Evolutionary conservation across 129 eudicot genomes (phyloP).

Genomic region (Ambrosia trifida): DNA sequence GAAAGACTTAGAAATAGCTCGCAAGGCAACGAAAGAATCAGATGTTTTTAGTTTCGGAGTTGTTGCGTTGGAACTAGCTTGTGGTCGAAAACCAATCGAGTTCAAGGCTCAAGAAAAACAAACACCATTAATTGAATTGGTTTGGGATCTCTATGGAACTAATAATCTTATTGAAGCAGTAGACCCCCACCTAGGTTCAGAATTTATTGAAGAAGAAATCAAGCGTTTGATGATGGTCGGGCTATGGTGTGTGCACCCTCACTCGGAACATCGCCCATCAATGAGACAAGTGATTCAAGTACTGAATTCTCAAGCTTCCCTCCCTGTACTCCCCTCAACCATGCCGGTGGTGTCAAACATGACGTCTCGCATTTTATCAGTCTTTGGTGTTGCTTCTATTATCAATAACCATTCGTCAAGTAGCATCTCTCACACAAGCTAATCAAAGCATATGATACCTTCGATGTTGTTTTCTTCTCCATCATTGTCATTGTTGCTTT

Average conservation of each 20-base stretch:
- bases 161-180: conserved; percentile 41
- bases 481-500: not conserved
- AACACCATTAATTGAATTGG: conserved; percentile 32
- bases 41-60: conserved; percentile 57
- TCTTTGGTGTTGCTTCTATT: conserved; percentile 8
- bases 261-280: conserved; percentile 34
- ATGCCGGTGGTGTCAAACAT: conserved; percentile 35
- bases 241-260: conserved; percentile 62
- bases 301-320: conserved; percentile 36
- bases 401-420: conserved; percentile 17
- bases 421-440: not conserved
- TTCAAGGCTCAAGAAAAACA: conserved; percentile 15
- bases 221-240: conserved; percentile 45
- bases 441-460: not conserved
- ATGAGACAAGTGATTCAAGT: conserved; percentile 45
- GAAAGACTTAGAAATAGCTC: too few species aligned
- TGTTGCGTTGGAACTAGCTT: conserved; percentile 46
- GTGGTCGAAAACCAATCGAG: conserved; percentile 45
- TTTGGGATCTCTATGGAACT: conserved; percentile 50
- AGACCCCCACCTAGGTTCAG: conserved; percentile 31
- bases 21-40: conserved; percentile 49
- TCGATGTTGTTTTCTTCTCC: not conserved
- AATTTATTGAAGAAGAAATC: conserved; percentile 32
- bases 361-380: not conserved
- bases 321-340: conserved; percentile 37